Conservation (phyloP, 208 protist species). For the Leishmania guyanensis region DNA sequence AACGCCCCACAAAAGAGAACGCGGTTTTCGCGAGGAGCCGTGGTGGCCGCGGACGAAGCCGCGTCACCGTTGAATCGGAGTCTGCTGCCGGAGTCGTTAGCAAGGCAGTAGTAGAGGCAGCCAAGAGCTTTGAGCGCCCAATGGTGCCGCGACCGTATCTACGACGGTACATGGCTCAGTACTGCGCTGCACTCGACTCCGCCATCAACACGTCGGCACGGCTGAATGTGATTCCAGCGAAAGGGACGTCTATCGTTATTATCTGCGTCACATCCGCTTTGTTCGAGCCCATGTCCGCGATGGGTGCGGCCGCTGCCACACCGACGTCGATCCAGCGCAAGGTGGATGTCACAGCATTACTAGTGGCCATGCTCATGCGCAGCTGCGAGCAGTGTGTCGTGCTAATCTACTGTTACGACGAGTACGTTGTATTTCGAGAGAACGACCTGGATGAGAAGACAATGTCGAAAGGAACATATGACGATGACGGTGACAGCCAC, state of each 20-base stretch:
- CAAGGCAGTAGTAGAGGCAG: neutral
- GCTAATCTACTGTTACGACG: slow-evolving; percentile 48
- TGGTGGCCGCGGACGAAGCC: neutral
- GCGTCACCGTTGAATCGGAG: neutral
- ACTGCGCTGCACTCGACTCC: slow-evolving; percentile 62
- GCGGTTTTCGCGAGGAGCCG: neutral
- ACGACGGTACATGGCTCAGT: slow-evolving; percentile 7
- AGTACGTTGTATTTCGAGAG: slow-evolving; percentile 27
- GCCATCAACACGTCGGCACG: slow-evolving; percentile 77
- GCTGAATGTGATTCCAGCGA: slow-evolving; percentile 91
- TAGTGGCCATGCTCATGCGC: slow-evolving; percentile 89
- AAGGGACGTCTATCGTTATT: slow-evolving; percentile 87
- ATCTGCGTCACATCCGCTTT: slow-evolving; percentile 51
- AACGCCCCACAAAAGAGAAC: slow-evolving; percentile 1
- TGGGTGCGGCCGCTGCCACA: slow-evolving; percentile 12
- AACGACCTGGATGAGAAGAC: slow-evolving; percentile 18
- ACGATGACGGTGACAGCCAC: slow-evolving; percentile 16
- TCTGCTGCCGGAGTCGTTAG: neutral
- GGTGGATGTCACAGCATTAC: slow-evolving; percentile 73
- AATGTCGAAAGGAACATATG: neutral
- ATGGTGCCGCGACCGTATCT: slow-evolving; percentile 7
- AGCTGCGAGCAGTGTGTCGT: slow-evolving; percentile 86
- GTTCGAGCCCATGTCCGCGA: slow-evolving; percentile 28
- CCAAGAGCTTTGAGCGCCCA: slow-evolving; percentile 20
- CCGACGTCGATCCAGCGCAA: slow-evolving; percentile 56